These are phyloP conservation scores for Olyra latifolia DNA, from an alignment of 176 grass and related monocot species.

Conservation along the genomic window DNA sequence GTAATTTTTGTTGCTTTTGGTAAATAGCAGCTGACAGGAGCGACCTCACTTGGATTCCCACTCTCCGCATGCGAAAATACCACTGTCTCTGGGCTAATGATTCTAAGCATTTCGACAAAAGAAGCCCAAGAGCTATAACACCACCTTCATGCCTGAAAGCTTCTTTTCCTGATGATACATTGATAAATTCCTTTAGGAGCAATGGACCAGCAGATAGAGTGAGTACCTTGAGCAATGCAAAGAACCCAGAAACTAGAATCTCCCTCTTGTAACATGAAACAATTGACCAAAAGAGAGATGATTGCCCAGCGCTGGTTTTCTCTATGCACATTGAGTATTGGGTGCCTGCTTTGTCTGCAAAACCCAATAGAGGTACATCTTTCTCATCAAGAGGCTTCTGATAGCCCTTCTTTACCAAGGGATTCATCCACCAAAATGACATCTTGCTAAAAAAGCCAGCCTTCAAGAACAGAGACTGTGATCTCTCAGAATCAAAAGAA, in stretches of 20 bases:
- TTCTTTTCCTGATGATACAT: conserved; percentile 46
- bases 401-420: conserved; percentile 66
- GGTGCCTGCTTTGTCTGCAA: conserved; percentile 38
- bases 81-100: conserved; percentile 70
- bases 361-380: conserved; percentile 48
- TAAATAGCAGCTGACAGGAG: conserved; percentile 59
- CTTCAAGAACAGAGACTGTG: neutral
- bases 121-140: conserved; percentile 50
- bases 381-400: conserved; percentile 54
- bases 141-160: conserved; percentile 56
- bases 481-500: neutral
- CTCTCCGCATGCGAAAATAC: conserved; percentile 60
- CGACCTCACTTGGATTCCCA: conserved; percentile 60
- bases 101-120: conserved; percentile 57
- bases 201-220: conserved; percentile 59
- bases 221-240: conserved; percentile 62
- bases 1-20: conserved; percentile 57
- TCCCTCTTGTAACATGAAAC: conserved; percentile 60
- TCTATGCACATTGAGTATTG: conserved; percentile 39
- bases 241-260: conserved; percentile 57
- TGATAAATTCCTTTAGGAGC: conserved; percentile 64
- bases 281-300: conserved; percentile 53
- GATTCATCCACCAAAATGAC: conserved; percentile 61
- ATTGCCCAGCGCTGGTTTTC: conserved; percentile 33
- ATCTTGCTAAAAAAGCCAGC: conserved; percentile 54